Evolutionary conservation across 306 rosid genomes (phyloP).

Genomic region (Begonia loranthoides): DNA sequence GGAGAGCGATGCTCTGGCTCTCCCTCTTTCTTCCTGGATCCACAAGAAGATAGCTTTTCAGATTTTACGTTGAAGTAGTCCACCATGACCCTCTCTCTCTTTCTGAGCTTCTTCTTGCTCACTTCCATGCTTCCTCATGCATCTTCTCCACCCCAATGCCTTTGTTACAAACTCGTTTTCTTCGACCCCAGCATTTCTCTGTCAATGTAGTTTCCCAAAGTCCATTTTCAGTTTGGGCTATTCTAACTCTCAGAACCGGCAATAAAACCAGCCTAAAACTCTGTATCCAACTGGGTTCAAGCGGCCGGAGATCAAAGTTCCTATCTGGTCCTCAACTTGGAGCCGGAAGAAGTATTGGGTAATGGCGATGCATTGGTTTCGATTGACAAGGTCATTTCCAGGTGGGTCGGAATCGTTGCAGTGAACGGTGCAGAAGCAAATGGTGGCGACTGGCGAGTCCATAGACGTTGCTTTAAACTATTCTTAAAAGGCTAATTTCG

Average conservation of each 20-base stretch:
- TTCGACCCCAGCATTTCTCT: slow-evolving; percentile 10
- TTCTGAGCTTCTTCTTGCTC: slow-evolving; percentile 11
- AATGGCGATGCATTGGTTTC: too few relatives aligned
- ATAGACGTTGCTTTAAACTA: too few relatives aligned
- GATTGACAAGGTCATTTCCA: too few relatives aligned
- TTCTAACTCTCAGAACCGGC: slow-evolving; percentile 16
- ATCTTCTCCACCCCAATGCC: slow-evolving; percentile 8
- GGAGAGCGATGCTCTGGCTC: background rate
- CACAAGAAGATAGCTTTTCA: slow-evolving; percentile 11
- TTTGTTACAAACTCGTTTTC: slow-evolving; percentile 15
- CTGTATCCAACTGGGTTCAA: slow-evolving; percentile 81
- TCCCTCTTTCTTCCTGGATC: background rate
- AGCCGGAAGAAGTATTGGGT: slow-evolving; percentile 34
- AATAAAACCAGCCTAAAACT: slow-evolving; percentile 30
- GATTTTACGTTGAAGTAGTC: background rate
- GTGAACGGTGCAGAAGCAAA: too few relatives aligned
- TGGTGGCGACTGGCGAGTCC: too few relatives aligned
- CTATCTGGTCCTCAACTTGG: slow-evolving; percentile 48
- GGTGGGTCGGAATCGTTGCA: too few relatives aligned
- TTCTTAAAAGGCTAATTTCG: too few relatives aligned
- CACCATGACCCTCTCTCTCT: background rate
- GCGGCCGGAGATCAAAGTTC: slow-evolving; percentile 63
- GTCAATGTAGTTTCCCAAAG: slow-evolving; percentile 20
- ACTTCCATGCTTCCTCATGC: slow-evolving; percentile 5
- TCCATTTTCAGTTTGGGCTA: slow-evolving; percentile 15